Evolutionary conservation across 108 stramenopile species (phyloP).

Genomic region (Cylindrotheca fusiformis): DNA sequence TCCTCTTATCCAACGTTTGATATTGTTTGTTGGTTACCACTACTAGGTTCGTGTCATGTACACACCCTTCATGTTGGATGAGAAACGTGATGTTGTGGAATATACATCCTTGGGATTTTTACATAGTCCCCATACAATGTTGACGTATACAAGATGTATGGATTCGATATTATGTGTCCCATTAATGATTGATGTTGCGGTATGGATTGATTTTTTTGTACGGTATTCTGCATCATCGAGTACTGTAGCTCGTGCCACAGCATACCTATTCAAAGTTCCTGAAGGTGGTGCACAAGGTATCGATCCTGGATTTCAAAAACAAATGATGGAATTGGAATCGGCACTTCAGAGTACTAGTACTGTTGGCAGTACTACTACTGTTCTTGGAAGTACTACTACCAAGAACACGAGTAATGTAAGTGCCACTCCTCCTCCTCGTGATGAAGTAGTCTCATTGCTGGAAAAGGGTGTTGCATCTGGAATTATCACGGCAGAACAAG

Average conservation of each 20-base stretch:
- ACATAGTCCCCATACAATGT: slow-evolving; percentile 76
- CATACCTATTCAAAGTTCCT: slow-evolving; percentile 89
- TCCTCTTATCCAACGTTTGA: too few relatives aligned
- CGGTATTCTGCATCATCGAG: slow-evolving; percentile 29
- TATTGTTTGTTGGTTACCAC: too few relatives aligned
- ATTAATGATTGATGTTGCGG: slow-evolving; percentile 78
- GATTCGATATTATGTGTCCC: slow-evolving; percentile 88
- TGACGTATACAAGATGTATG: slow-evolving; percentile 87
- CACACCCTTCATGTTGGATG: slow-evolving; percentile 82
- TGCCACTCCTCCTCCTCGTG: too few relatives aligned
- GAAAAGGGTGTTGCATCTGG: slow-evolving; percentile 17
- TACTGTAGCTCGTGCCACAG: slow-evolving; percentile 69
- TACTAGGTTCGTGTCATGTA: slow-evolving; percentile 83
- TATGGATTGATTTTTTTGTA: slow-evolving; percentile 84
- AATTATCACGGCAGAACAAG: slow-evolving; percentile 21
- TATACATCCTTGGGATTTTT: slow-evolving; percentile 81
- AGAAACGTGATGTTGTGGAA: slow-evolving; percentile 88
- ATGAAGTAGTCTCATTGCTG: not conserved
- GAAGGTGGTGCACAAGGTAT: slow-evolving; percentile 57
- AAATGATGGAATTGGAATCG: slow-evolving; percentile 48
- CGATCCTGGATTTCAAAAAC: slow-evolving; percentile 60
- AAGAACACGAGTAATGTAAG: not conserved
- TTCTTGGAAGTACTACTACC: too few relatives aligned
- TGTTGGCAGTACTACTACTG: too few relatives aligned
- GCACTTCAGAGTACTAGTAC: too few relatives aligned